Evolutionary conservation across 2,329 filamentous ascomycete genomes (phyloP).

Genomic region (Grosmannia huntii): DNA sequence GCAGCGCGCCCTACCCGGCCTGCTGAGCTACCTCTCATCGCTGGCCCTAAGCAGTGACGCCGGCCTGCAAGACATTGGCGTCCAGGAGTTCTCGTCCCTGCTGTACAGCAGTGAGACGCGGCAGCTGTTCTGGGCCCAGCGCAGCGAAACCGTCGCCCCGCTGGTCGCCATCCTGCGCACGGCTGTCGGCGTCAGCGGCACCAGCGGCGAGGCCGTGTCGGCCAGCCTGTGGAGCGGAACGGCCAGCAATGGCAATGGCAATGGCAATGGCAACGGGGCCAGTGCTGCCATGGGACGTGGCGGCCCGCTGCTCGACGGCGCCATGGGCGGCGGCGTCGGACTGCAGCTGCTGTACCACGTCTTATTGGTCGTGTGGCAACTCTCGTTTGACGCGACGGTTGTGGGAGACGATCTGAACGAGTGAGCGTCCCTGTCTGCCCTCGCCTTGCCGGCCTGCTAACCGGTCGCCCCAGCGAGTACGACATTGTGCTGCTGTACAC

Average conservation of each 20-base stretch:
- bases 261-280: not conserved
- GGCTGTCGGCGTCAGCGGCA: conserved; percentile 56
- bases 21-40: conserved; percentile 76
- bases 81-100: conserved; percentile 79
- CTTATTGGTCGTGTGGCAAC: conserved; percentile 85
- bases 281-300: not conserved
- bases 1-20: conserved; percentile 59
- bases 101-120: conserved; percentile 64
- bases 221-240: conserved; percentile 50
- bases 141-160: conserved; percentile 71
- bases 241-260: conserved; percentile 19
- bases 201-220: conserved; percentile 34
- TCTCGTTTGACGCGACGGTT: conserved; percentile 79
- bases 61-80: conserved; percentile 87
- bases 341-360: conserved; percentile 91
- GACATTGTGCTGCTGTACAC: conserved; percentile 86
- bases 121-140: conserved; percentile 81
- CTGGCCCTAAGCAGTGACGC: conserved; percentile 75
- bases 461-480: conserved; percentile 53
- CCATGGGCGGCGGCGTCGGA: conserved; percentile 68
- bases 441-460: not conserved
- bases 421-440: conserved; percentile 35
- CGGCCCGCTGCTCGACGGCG: conserved; percentile 37
- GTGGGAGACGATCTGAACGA: conserved; percentile 69
- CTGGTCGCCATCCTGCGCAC: conserved; percentile 72